These are phyloP conservation scores for Umbellularia californica DNA, from an alignment of 164 flowering plant species.

Conservation along the genomic window DNA sequence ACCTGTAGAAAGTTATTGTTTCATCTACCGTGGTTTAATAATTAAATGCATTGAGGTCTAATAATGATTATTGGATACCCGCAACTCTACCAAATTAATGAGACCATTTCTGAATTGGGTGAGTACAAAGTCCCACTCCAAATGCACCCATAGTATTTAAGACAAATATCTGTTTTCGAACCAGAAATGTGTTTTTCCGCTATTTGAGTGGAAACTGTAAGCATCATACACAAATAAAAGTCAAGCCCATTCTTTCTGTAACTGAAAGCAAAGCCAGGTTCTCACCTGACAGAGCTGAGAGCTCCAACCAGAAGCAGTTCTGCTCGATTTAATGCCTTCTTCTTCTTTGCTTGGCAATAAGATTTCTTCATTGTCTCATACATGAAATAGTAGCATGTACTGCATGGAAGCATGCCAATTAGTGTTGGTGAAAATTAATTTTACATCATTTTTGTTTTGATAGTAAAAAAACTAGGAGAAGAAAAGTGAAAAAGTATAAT, in stretches of 20 bases:
- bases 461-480: no score
- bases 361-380: conserved; percentile 77
- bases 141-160: background rate
- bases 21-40: background rate
- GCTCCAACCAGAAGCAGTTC: conserved; percentile 94
- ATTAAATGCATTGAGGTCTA: no score
- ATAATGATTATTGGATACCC: background rate
- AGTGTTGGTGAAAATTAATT: conserved; percentile 81
- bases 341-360: conserved; percentile 62
- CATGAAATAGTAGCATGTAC: conserved; percentile 91
- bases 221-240: background rate
- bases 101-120: background rate
- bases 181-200: background rate
- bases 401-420: conserved; percentile 95
- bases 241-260: background rate
- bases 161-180: background rate
- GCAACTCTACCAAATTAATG: background rate
- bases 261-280: background rate
- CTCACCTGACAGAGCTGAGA: conserved; percentile 78
- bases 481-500: no score
- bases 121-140: background rate
- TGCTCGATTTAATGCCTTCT: conserved; percentile 56
- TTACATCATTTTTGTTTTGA: no score
- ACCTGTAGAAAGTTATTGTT: background rate
- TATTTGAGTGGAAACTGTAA: background rate